phyloP scores from a whole-genome alignment of 176 grass and related monocot species.

The Carex kokanica region DNA sequence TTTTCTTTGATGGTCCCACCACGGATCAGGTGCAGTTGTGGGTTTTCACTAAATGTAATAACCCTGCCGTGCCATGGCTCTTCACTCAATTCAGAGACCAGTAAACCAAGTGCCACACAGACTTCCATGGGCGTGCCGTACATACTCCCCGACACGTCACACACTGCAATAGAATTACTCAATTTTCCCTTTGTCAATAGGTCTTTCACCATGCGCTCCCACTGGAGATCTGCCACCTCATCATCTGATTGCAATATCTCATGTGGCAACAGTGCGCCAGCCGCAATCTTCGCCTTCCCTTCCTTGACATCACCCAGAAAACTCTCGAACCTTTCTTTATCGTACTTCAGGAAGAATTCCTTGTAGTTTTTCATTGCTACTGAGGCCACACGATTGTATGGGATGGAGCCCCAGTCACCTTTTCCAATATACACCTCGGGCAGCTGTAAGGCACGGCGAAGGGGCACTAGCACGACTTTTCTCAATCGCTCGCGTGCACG shows the following conservation, averaged over 20 bases:
- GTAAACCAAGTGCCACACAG: constrained; percentile 63
- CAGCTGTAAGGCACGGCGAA: constrained; percentile 46
- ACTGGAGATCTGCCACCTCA: constrained; percentile 62
- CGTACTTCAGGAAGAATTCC: constrained; percentile 49
- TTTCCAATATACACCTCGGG: constrained; percentile 68
- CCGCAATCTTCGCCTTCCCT: constrained; percentile 66
- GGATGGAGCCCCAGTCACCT: constrained; percentile 38
- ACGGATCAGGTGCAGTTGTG: constrained; percentile 39
- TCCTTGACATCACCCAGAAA: constrained; percentile 48
- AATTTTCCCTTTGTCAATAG: constrained; percentile 36
- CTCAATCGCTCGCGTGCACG: constrained; percentile 50
- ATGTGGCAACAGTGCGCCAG: constrained; percentile 65
- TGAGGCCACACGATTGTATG: constrained; percentile 71
- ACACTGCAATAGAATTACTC: constrained; percentile 59
- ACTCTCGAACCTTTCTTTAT: constrained; percentile 37
- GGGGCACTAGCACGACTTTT: constrained; percentile 37
- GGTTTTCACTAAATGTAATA: constrained; percentile 49
- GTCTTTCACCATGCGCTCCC: constrained; percentile 58
- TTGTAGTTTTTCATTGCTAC: constrained; percentile 81
- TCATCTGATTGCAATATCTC: constrained; percentile 40
- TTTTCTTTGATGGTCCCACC: constrained; percentile 47
- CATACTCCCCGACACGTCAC: constrained; percentile 86
- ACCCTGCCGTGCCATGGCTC: constrained; percentile 57
- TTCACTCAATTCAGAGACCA: constrained; percentile 58
- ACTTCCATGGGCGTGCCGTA: constrained; percentile 37